phyloP scores from a whole-genome alignment of 257 asterid genomes.

The Vinca minor region DNA sequence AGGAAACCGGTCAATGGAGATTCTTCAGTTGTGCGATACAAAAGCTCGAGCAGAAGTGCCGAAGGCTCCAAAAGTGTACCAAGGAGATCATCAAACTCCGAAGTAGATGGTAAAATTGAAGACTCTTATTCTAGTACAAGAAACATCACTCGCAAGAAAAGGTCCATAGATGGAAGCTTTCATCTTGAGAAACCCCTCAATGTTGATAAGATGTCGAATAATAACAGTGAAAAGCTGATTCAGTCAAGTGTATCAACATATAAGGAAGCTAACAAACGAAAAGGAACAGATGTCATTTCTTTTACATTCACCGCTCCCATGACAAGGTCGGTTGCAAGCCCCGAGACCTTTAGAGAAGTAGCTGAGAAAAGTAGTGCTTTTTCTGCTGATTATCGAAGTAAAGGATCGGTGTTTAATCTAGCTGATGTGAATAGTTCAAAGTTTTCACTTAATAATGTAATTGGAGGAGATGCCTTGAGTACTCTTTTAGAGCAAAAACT shows the following conservation, averaged over 20 bases:
- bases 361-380: constrained; percentile 29
- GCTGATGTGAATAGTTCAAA: constrained; percentile 29
- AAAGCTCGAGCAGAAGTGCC: constrained; percentile 31
- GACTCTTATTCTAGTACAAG: constrained; percentile 32
- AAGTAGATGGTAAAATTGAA: constrained; percentile 37
- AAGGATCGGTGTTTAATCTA: constrained; percentile 29
- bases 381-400: constrained; percentile 34
- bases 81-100: constrained; percentile 41
- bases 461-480: constrained; percentile 60
- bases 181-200: constrained; percentile 37
- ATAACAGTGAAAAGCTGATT: constrained; percentile 29
- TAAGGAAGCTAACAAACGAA: constrained; percentile 34
- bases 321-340: constrained; percentile 35
- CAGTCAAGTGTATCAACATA: constrained; percentile 28
- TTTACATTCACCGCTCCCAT: constrained; percentile 85
- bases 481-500: constrained; percentile 75
- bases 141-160: constrained; percentile 44
- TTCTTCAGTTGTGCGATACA: constrained; percentile 36
- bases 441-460: constrained; percentile 31
- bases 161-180: constrained; percentile 56
- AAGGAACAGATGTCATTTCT: constrained; percentile 62
- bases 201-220: constrained; percentile 21
- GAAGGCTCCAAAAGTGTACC: constrained; percentile 41
- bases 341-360: constrained; percentile 28
- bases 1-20: constrained; percentile 39